Evolutionary conservation across 805 yeast genomes (phyloP).

Genomic region (Lachancea mirantina): DNA sequence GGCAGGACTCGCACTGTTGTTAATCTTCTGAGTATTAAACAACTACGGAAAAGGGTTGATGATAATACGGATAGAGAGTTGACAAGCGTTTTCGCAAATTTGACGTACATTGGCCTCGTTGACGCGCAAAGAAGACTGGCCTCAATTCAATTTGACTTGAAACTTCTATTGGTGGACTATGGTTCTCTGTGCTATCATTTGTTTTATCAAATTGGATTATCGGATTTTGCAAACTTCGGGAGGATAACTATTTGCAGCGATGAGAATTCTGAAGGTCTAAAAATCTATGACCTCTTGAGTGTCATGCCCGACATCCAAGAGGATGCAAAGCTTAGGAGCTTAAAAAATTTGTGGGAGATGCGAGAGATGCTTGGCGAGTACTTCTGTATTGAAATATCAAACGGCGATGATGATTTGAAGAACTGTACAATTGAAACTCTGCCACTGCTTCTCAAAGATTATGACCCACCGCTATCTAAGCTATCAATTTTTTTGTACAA

Average conservation of each 20-base stretch:
- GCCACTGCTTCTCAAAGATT: constrained; percentile 63
- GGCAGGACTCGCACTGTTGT: constrained; percentile 42
- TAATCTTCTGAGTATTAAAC: constrained; percentile 50
- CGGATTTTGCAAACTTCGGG: constrained; percentile 82
- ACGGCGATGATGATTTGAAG: constrained; percentile 22
- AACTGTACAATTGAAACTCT: constrained; percentile 40
- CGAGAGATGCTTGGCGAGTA: constrained; percentile 77
- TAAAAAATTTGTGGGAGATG: constrained; percentile 40
- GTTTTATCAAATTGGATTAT: constrained; percentile 73
- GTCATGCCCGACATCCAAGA: constrained; percentile 15
- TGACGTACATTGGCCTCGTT: constrained; percentile 74
- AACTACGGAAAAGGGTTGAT: constrained; percentile 47
- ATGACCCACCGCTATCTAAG: constrained; percentile 56
- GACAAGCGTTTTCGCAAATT: constrained; percentile 60
- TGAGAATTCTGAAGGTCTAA: constrained; percentile 15
- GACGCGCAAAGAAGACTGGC: constrained; percentile 64
- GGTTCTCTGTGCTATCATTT: constrained; percentile 58
- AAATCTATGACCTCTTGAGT: constrained; percentile 14
- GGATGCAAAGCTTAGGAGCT: constrained; percentile 20
- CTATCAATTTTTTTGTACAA: constrained; percentile 61
- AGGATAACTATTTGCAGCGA: constrained; percentile 34
- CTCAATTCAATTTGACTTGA: constrained; percentile 80
- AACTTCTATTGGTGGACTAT: constrained; percentile 73
- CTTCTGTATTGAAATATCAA: constrained; percentile 46
- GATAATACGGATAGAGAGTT: constrained; percentile 41